phyloP scores from a whole-genome alignment of 768 basidiomycete genomes.

The Nevesoporus exiguus region DNA sequence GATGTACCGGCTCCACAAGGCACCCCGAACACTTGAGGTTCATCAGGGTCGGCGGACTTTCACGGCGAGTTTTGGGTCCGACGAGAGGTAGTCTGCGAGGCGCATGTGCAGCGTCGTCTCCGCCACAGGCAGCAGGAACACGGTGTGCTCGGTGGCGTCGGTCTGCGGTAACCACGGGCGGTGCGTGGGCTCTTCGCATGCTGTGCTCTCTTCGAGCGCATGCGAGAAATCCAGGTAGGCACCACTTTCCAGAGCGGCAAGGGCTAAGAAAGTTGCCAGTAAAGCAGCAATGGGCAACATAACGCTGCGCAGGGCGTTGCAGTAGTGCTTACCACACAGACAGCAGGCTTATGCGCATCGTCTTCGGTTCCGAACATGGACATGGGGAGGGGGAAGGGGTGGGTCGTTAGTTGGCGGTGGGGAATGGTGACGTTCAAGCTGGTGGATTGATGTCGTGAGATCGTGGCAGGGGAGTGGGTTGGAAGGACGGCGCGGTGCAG shows the following conservation, averaged over 20 bases:
- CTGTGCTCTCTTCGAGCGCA: conserved; percentile 27
- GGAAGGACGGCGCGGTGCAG: conserved; percentile 43
- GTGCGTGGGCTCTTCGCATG: background rate
- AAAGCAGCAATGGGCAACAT: conserved; percentile 9
- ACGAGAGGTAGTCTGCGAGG: conserved; percentile 44
- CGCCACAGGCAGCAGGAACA: background rate
- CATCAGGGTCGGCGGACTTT: conserved; percentile 62
- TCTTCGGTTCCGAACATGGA: conserved; percentile 54
- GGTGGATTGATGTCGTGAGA: conserved; percentile 20
- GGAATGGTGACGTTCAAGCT: conserved; percentile 32
- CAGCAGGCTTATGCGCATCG: conserved; percentile 28
- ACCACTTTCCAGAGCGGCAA: conserved; percentile 30
- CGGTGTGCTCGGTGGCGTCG: background rate
- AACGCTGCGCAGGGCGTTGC: background rate
- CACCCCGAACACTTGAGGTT: conserved; percentile 93
- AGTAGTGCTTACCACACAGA: background rate
- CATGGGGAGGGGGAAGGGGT: conserved; percentile 39
- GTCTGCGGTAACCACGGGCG: background rate
- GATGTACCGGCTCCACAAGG: conserved; percentile 83
- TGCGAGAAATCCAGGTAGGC: conserved; percentile 31
- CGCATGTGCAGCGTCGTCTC: conserved; percentile 4
- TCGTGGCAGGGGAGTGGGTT: conserved; percentile 16
- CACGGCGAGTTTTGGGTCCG: conserved; percentile 47
- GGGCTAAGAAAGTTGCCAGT: conserved; percentile 6
- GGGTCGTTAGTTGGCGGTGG: conserved; percentile 23